These are phyloP conservation scores for Thermoascus crustaceus DNA, from an alignment of 2,329 filamentous ascomycete genomes.

Conservation along the genomic window DNA sequence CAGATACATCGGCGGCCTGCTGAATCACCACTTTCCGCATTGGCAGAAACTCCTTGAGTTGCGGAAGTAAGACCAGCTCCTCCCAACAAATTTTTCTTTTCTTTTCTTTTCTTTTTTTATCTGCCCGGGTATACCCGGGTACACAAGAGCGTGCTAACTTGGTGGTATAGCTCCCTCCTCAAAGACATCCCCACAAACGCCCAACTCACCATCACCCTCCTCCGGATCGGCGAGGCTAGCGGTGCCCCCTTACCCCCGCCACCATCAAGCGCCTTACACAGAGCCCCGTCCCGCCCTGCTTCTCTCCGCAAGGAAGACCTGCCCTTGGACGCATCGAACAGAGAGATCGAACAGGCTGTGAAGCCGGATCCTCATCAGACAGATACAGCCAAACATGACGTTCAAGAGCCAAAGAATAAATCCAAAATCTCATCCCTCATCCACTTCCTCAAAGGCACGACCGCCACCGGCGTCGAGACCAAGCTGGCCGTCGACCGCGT, in stretches of 20 bases:
- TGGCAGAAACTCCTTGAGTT: conserved; percentile 70
- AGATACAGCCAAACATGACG: background rate
- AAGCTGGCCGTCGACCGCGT: conserved; percentile 63
- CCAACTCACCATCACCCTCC: conserved; percentile 70
- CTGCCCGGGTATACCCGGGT: too few species aligned
- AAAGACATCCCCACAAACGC: conserved; percentile 81
- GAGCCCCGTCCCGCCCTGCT: conserved; percentile 44
- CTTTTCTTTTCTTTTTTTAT: too few species aligned
- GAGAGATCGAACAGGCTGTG: conserved; percentile 59
- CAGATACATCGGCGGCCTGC: conserved; percentile 46
- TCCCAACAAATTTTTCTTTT: too few species aligned
- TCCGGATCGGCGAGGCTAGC: conserved; percentile 74
- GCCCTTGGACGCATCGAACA: conserved; percentile 53
- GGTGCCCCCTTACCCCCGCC: conserved; percentile 66
- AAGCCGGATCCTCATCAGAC: conserved; percentile 39
- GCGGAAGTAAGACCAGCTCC: conserved; percentile 43
- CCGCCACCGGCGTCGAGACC: conserved; percentile 65
- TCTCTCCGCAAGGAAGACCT: conserved; percentile 47
- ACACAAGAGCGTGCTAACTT: too few species aligned
- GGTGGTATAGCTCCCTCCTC: conserved; percentile 55
- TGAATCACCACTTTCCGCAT: conserved; percentile 48
- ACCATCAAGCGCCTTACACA: conserved; percentile 33
- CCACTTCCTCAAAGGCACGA: conserved; percentile 58
- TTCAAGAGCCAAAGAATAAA: conserved; percentile 9
- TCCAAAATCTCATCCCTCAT: conserved; percentile 50